Conservation (phyloP, 495 filamentous ascomycete genomes). For the Aspergillus sparsus region DNA sequence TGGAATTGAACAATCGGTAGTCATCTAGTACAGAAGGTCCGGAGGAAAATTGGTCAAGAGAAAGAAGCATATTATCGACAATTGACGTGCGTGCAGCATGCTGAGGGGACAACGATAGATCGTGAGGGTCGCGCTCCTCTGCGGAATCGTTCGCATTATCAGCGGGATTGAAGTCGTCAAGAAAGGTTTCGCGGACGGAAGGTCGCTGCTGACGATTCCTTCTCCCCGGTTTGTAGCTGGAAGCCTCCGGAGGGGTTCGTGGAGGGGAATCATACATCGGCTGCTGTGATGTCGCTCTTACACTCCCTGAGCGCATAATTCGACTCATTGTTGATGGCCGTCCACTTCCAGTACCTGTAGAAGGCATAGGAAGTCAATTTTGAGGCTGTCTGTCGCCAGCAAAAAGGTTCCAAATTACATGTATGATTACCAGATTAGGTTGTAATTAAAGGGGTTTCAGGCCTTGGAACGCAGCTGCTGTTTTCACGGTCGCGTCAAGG, state of each 20-base stretch:
- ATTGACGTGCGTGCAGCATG: constrained; percentile 82
- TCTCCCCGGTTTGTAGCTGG: constrained; percentile 35
- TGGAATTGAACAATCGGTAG: constrained; percentile 45
- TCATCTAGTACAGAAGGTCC: constrained; percentile 44
- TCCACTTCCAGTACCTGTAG: constrained; percentile 7
- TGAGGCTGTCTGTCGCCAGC: neutral
- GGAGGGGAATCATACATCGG: constrained; percentile 40
- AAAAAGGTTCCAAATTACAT: neutral
- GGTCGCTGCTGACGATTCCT: constrained; percentile 35
- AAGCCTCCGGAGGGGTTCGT: constrained; percentile 45
- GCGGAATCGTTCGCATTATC: constrained; percentile 45
- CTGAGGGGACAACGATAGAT: constrained; percentile 73
- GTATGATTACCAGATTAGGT: constrained; percentile 1
- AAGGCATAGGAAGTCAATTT: constrained; percentile 2
- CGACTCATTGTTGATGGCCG: constrained; percentile 16
- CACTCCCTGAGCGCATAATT: constrained; percentile 24
- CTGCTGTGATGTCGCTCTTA: constrained; percentile 39
- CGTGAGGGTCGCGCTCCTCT: constrained; percentile 76
- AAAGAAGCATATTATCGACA: constrained; percentile 88
- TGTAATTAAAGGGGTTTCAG: neutral
- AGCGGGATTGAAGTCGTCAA: constrained; percentile 48
- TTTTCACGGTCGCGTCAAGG: constrained; percentile 6
- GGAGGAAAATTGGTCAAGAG: constrained; percentile 75
- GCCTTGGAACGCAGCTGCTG: neutral
- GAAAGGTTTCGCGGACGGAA: constrained; percentile 52